Evolutionary conservation across 192 early-diverging fungal genomes (phyloP), one percentile per base, ranked within the genome.

Genomic region (Coemansia sp.): DNA sequence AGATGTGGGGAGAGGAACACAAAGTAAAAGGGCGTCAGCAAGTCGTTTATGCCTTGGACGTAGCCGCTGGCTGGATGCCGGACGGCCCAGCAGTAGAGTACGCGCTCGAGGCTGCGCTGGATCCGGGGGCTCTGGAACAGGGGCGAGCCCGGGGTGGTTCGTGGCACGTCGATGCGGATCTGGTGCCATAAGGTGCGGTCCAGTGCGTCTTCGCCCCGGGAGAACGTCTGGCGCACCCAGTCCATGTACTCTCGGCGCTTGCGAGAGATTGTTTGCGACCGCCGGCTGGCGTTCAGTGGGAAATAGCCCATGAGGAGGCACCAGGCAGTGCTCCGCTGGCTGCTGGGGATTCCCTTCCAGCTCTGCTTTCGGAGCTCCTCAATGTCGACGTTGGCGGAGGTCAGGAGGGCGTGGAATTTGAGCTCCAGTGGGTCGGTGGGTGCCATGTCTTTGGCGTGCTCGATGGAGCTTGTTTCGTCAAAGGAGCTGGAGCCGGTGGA

Each of bases 31-130:
- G 97, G 96, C 31, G 94, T 96, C 9, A 95, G 92, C 26, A 99
- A 82, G 69, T 99, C 97, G 80, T 99, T 98, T 68, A 99, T 99
- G 1, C 97, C 97, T 65, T 99, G 97, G 10, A 99, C 97, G 76
- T 98, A 99, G 50, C 95, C 95, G 77, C 90, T 92, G n/a, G 97
- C 97, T 7, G 97, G 97, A 62, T 99, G 97, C 23, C 97, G 85
- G 13, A 94, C 95, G 0, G 97, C 94, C 97, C 97, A 99, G 64
- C 91, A 90, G 66, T 99, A 99, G 3, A 99, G 85, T 26, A 97
- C 88, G 13, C 95, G 87, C 77, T 94, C 95, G 9, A 99, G 80
- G 50, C 89, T 87, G 89, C 91, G 85, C 72, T 95, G 95, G 7
- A 95, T 93, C 11, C 84, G 83, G 23, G 85, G 74, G 65, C 85